Evolutionary conservation across 2,329 filamentous ascomycete species (phyloP), one percentile per base, ranked within the genome.

Genomic region (Didymella pomorum): DNA sequence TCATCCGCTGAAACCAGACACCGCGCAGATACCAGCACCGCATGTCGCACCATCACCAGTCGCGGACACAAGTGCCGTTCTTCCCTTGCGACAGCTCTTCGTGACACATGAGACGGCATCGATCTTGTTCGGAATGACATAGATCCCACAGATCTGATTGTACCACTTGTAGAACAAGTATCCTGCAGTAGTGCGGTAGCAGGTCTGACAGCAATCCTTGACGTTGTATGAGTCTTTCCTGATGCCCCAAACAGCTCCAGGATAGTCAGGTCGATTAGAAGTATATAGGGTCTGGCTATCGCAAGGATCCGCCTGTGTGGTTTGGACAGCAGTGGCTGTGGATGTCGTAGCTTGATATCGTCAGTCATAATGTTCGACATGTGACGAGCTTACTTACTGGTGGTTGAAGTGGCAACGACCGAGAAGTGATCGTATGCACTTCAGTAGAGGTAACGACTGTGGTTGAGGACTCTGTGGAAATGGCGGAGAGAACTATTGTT

Each of bases 1-100:
- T 29, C 21, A 47, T 12, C 28, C 44, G 6, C 11, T 39, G 20
- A 49, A 39, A 26, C 46, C 31, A 12, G 31, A 20, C 23, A 33
- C 46, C 18, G 46, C 46, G n/a, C 33, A 49, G 33, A 49, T 49
- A 16, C 33, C 46, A 16, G 39, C 46, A 16, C 46, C 33, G 25
- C 39, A 49, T 5, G 33, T 49, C 2, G 46, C 33, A 9, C 46
- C 33, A 39, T 49, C 46, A 18, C 31, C 46, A 26, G 46, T 2
- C 2, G 20, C 35, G 7, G 31, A n/a, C 16, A 49, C 46, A 6
- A 49, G 28, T 11, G 18, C 8, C 2, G 28, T 4, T 14, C 28
- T 33, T 9, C 44, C 44, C 28, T 33, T 47, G 10, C 28, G 18
- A 26, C 41, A 43, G 12, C 5, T 12, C n/a, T 23, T 42, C 39